Conservation (phyloP, 306 rosid genomes). For the Trichosanthes cucumerina region DNA sequence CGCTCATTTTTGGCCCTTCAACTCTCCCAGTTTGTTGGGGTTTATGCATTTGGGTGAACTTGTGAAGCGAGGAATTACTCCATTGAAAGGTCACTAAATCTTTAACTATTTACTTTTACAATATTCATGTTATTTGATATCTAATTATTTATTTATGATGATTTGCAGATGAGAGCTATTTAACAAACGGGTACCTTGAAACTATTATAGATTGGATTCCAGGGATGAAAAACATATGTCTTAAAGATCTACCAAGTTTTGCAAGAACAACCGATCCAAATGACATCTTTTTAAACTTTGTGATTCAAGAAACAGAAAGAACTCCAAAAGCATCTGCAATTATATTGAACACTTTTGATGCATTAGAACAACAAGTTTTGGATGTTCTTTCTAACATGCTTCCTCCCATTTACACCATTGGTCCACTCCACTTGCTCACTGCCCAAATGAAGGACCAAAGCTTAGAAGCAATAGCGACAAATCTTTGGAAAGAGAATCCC, state of each 20-base stretch:
- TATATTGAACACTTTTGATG: background rate
- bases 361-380: background rate
- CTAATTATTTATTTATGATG: background rate
- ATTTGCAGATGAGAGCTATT: background rate
- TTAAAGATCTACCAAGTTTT: background rate
- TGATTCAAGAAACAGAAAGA: background rate
- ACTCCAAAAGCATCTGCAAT: background rate
- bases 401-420: background rate
- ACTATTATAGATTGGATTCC: background rate
- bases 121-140: too few species aligned
- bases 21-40: background rate
- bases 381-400: background rate
- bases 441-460: too few species aligned
- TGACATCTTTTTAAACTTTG: background rate
- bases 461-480: background rate
- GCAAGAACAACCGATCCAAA: background rate
- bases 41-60: background rate
- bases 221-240: background rate
- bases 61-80: slow-evolving; percentile 21
- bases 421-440: background rate
- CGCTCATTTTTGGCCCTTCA: background rate
- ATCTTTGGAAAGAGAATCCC: background rate
- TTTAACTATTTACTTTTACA: too few species aligned
- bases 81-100: slow-evolving; percentile 39
- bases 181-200: background rate